phyloP scores from a whole-genome alignment of 306 rosid species.

The Cucumis melo region DNA sequence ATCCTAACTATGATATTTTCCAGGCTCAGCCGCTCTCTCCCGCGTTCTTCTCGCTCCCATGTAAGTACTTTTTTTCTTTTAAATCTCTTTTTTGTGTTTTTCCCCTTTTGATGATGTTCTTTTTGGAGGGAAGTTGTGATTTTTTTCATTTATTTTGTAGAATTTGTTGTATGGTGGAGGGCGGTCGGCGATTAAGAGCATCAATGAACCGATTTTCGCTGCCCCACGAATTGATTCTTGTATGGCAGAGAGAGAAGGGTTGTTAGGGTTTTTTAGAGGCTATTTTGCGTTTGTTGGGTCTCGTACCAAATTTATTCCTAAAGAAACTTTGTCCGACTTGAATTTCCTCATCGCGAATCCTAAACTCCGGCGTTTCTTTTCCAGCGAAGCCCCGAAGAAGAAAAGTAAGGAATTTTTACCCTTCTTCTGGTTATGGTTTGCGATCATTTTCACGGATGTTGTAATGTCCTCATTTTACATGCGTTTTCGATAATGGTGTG shows the following conservation, averaged over 20 bases:
- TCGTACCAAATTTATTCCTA: conserved; percentile 17
- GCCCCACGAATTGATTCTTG: conserved; percentile 20
- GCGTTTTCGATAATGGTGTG: neutral
- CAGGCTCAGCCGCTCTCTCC: conserved; percentile 47
- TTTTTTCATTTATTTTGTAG: conserved; percentile 15
- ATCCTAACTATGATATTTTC: conserved; percentile 37
- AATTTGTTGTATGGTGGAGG: conserved; percentile 33
- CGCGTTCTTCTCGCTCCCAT: conserved; percentile 47
- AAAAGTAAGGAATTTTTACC: conserved; percentile 42
- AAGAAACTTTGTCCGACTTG: conserved; percentile 27
- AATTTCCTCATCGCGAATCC: conserved; percentile 43
- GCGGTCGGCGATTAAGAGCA: conserved; percentile 23
- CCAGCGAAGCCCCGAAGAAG: conserved; percentile 74
- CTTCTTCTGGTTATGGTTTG: neutral
- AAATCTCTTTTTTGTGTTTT: neutral
- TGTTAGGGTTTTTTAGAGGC: conserved; percentile 47
- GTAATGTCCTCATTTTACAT: neutral
- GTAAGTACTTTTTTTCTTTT: conserved; percentile 19
- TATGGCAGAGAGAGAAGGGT: conserved; percentile 32
- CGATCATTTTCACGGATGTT: neutral
- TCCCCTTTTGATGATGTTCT: neutral
- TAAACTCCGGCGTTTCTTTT: conserved; percentile 43
- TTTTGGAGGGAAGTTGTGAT: neutral
- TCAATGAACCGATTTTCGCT: conserved; percentile 17
- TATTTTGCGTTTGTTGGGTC: conserved; percentile 35